Evolutionary conservation across 139 green algal genomes (phyloP).

Genomic region (Pseudopediastrum boryanum): DNA sequence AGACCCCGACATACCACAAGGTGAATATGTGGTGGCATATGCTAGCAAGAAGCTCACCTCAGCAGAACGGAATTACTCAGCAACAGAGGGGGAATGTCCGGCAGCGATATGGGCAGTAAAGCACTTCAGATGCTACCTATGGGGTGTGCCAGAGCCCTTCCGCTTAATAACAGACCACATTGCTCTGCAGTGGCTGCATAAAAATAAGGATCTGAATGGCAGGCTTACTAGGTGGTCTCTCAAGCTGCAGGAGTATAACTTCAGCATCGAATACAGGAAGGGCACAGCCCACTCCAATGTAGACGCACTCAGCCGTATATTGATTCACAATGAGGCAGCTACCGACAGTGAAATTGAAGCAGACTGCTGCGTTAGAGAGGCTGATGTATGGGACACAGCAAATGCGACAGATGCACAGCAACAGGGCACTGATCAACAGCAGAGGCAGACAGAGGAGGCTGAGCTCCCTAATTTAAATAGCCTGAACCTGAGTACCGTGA

Average conservation of each 20-base stretch:
- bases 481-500: not conserved
- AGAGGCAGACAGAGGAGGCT: not conserved
- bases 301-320: not conserved
- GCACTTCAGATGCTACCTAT: constrained; percentile 17
- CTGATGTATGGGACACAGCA: too few species aligned
- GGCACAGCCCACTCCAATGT: not conserved
- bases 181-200: constrained; percentile 22
- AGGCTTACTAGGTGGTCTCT: constrained; percentile 31
- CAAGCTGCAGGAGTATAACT: constrained; percentile 23
- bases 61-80: not conserved
- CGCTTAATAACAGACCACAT: constrained; percentile 27
- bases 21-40: constrained; percentile 27
- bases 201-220: not conserved
- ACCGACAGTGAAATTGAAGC: not conserved
- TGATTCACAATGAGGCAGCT: not conserved
- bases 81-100: constrained; percentile 25
- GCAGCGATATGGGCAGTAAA: constrained; percentile 29
- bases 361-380: not conserved
- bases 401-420: too few species aligned
- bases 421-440: not conserved
- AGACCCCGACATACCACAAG: constrained; percentile 6
- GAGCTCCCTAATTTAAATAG: not conserved
- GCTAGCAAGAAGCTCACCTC: constrained; percentile 11
- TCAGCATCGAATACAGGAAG: constrained; percentile 14
- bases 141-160: not conserved